phyloP scores from a whole-genome alignment of 1,139 yeast species.

The Diutina ranongensis region DNA sequence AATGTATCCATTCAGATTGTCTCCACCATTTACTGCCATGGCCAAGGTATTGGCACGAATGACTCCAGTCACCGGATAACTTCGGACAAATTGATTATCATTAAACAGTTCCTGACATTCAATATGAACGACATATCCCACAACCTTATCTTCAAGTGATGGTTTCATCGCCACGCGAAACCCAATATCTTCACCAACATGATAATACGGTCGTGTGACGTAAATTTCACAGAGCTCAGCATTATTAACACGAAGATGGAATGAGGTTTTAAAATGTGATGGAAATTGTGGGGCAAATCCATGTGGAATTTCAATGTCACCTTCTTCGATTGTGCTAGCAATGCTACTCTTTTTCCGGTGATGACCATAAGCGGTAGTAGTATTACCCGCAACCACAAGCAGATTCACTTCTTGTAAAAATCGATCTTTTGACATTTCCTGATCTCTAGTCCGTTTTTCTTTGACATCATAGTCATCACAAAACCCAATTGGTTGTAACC shows the following conservation, averaged over 20 bases:
- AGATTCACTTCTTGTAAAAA: neutral
- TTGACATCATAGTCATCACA: neutral
- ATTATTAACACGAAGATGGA: neutral
- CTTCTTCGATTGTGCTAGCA: neutral
- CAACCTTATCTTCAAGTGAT: neutral
- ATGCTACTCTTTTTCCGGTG: neutral
- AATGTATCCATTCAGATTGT: neutral
- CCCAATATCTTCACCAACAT: neutral
- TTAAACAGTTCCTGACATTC: constrained; percentile 5
- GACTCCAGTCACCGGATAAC: neutral
- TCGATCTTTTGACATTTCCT: neutral
- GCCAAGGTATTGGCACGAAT: constrained; percentile 1
- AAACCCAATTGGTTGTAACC: constrained; percentile 4
- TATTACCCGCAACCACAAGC: too few relatives aligned
- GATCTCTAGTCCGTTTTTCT: neutral
- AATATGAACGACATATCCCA: neutral
- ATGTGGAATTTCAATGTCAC: neutral
- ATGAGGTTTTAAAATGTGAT: neutral
- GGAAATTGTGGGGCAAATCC: constrained; percentile 1
- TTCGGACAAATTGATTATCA: neutral
- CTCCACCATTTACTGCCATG: neutral
- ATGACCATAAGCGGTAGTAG: neutral
- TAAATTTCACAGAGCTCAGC: neutral
- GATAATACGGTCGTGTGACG: constrained; percentile 3
- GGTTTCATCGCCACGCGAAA: neutral